These are phyloP conservation scores for Omphalotus guepiniiformis DNA, from an alignment of 768 basidiomycete species.

Conservation along the genomic window DNA sequence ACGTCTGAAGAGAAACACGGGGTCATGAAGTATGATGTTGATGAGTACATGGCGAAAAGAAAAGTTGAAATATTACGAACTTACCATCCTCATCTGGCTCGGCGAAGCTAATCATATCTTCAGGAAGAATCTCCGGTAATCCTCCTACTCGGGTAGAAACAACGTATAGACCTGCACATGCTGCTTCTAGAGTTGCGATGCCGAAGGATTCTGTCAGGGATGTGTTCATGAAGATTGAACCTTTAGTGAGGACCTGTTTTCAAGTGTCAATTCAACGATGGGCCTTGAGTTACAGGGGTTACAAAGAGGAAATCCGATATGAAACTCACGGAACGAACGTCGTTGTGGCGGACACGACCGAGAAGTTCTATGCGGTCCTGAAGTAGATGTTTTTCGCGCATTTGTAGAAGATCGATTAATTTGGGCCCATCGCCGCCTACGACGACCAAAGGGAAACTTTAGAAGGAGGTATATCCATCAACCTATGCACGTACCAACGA, in stretches of 20 bases:
- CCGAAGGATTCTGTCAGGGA: slow-evolving; percentile 96
- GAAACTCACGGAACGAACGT: slow-evolving; percentile 71
- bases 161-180: slow-evolving; percentile 90
- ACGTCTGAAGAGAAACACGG: slow-evolving; percentile 56
- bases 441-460: no score
- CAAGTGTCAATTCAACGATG: neutral
- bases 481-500: slow-evolving; percentile 59
- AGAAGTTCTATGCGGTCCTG: slow-evolving; percentile 92
- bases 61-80: slow-evolving; percentile 17
- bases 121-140: slow-evolving; percentile 90
- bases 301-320: neutral
- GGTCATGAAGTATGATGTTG: neutral
- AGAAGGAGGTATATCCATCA: neutral
- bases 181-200: slow-evolving; percentile 96
- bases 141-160: slow-evolving; percentile 94
- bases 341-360: slow-evolving; percentile 72
- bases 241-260: slow-evolving; percentile 72
- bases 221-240: slow-evolving; percentile 92
- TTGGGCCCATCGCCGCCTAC: slow-evolving; percentile 94
- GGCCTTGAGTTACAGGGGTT: neutral
- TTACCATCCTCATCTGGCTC: slow-evolving; percentile 90
- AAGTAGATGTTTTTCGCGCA: slow-evolving; percentile 85
- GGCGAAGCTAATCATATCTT: slow-evolving; percentile 94
- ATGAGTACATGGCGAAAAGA: neutral
- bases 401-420: slow-evolving; percentile 89